Evolutionary conservation across 164 flowering plant genomes (phyloP), one percentile per base, ranked within the genome.

Genomic region (Paratinospora sagittata): DNA sequence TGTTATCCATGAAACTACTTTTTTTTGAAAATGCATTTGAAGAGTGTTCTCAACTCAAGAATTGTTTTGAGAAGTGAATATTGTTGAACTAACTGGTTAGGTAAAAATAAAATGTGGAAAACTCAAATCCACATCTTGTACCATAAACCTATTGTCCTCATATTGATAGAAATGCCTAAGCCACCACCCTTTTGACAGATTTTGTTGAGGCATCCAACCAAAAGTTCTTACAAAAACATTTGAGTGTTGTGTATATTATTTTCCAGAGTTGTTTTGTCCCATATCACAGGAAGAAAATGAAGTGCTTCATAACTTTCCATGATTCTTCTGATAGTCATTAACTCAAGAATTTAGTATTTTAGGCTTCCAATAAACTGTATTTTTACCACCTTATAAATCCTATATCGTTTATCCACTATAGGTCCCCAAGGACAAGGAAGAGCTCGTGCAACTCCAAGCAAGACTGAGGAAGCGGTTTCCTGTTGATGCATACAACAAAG

Each of bases 361-460:
- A 30, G 34, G 19, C 55, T 55, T 55, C n/a, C 21, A 55, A 23
- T 19, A 21, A 55, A 55, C 26, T 55, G 61, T n/a, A 55, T 55
- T n/a, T 55, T 55, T 55, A 6, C 61, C 8, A 8, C 17, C 6
- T 21, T 23, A 55, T 21, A 55, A 55, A 7, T 55, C 0, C 21
- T 4, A 14, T 27, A 27, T 47, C 8, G 12, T 62, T 39, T 27
- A 6, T 17, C 68, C 71, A 49, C 37, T 70, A 30, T 81, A 95
- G 99, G 88, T 93, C 78, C 99, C 99, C 19, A 96, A 87, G 83
- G 93, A 93, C 84, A 91, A 90, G 79, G 93, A 91, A 14, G 91
- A 93, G 81, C 91, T 96, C 73, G 86, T 80, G 62, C 88, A 88
- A 71, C 88, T 96, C 45, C 99, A 91, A 74, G 90, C 80, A 63